These are phyloP conservation scores for Plasmodium yoelii DNA, from an alignment of 169 alveolate species.

Conservation along the genomic window DNA sequence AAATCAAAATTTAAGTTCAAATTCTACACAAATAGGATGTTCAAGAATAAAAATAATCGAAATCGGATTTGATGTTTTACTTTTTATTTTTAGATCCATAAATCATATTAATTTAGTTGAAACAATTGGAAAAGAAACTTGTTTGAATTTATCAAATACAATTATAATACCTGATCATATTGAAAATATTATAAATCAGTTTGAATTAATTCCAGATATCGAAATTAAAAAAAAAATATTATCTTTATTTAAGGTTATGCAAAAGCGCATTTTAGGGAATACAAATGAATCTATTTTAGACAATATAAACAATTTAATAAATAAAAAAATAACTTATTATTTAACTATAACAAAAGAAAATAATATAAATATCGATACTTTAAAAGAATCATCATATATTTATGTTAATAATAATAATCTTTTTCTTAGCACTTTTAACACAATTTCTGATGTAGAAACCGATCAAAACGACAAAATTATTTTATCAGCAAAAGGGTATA, in stretches of 20 bases:
- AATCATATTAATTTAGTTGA: conserved; percentile 2
- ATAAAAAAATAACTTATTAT: conserved; percentile 31
- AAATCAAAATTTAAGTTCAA: background rate
- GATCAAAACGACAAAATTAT: background rate
- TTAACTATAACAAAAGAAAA: conserved; percentile 58
- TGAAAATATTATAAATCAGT: conserved; percentile 9
- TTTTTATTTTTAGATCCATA: conserved; percentile 8
- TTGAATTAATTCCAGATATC: conserved; percentile 45
- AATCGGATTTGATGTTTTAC: conserved; percentile 32
- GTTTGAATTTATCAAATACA: background rate
- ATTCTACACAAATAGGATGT: conserved; percentile 17
- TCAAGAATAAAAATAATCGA: conserved; percentile 44
- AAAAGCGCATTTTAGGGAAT: background rate
- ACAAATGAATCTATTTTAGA: background rate
- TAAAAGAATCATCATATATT: conserved; percentile 33
- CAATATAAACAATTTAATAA: conserved; percentile 15
- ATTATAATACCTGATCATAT: conserved; percentile 1
- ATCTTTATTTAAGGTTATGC: conserved; percentile 13
- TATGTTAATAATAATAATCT: conserved; percentile 26
- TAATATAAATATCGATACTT: conserved; percentile 34
- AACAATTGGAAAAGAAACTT: no score
- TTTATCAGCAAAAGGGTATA: conserved; percentile 47
- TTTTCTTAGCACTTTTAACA: conserved; percentile 2
- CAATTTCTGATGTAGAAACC: background rate
- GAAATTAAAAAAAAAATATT: conserved; percentile 61